Base-by-base conservation (phyloP, 495 filamentous ascomycete species). In the Pyrenopolyporus hunteri region DNA sequence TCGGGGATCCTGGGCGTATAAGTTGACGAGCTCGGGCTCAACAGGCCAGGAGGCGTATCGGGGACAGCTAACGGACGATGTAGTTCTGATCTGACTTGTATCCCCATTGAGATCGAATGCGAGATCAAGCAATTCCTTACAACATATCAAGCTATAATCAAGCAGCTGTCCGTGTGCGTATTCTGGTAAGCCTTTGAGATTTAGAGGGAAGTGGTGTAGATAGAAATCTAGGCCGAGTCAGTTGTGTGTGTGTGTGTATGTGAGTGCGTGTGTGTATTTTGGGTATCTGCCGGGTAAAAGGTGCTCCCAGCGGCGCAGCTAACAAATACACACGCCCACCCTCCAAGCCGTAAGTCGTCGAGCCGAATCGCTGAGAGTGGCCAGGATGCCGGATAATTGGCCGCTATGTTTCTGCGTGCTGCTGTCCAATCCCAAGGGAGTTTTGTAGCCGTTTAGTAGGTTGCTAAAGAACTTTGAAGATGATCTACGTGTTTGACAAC, bases 101-200 rank as follows among this genome's bases (percentile, higher is more conserved):
- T 73, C 69, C 77, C 78, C 78, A 80, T 80, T 78, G 77, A 75
- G 73, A 77, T 64, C 52, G 69, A 64, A 37, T 64, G 59, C 28
- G 32, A 56, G 29, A 28, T 23, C 11, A 11, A 16, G 43, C 37
- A 58, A 29, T 52, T 53, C 66, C 66, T 56, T 64, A 64, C 58
- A 47, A 37, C 58, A 67, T 66, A 62, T 58, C 56, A 69, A 63
- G 50, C 23, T 36, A 42, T 25, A 23, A 39, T 14, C 9, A 35
- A 46, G 31, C 20, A 53, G 42, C 7, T 43, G 17, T 43, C 40
- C 51, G 25, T 22, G 20, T 14, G 51, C 36, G 25, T 1, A 50
- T n/a, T n/a, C n/a, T n/a, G 39, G 26, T 13, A 36, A 17, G 37
- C 14, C 45, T 46, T 19, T 48, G 33, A 20, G 39, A 57, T 26